Conservation (phyloP, 441 rosid species). For the Breynia disticha region DNA sequence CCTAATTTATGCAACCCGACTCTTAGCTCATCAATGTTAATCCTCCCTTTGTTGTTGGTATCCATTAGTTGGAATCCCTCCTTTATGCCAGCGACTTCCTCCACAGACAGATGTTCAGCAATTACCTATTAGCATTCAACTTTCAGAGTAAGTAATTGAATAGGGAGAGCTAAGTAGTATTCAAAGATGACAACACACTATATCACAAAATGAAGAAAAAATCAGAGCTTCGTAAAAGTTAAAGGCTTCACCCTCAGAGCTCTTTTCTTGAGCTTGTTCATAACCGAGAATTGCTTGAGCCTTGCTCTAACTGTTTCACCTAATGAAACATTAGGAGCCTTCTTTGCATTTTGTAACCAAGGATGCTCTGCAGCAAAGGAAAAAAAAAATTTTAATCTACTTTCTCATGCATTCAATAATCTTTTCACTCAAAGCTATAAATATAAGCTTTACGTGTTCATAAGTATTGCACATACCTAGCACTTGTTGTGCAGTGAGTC, state of each 20-base stretch:
- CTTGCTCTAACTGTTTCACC: slow-evolving; percentile 91
- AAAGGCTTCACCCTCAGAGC: slow-evolving; percentile 58
- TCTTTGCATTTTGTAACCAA: slow-evolving; percentile 81
- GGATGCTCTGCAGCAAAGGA: slow-evolving; percentile 55
- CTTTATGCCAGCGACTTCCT: slow-evolving; percentile 92
- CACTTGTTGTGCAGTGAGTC: slow-evolving; percentile 83
- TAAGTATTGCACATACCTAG: slow-evolving; percentile 39
- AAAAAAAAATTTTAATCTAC: slow-evolving; percentile 6
- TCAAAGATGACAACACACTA: neutral
- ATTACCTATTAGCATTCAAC: slow-evolving; percentile 48
- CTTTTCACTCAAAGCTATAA: too few relatives aligned
- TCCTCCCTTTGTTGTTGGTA: slow-evolving; percentile 58
- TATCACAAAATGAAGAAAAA: neutral
- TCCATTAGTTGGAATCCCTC: slow-evolving; percentile 84
- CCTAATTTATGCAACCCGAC: slow-evolving; percentile 71
- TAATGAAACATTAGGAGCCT: slow-evolving; percentile 71
- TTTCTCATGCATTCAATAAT: neutral
- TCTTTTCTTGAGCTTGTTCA: slow-evolving; percentile 97
- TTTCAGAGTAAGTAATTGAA: neutral
- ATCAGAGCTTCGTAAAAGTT: neutral
- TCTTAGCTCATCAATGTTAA: slow-evolving; percentile 71
- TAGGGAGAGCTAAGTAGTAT: neutral
- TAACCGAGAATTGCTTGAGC: slow-evolving; percentile 79
- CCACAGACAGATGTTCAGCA: slow-evolving; percentile 82
- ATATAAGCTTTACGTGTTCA: too few relatives aligned